Conservation (phyloP, 208 protist species). For the Lotmaria passim region DNA sequence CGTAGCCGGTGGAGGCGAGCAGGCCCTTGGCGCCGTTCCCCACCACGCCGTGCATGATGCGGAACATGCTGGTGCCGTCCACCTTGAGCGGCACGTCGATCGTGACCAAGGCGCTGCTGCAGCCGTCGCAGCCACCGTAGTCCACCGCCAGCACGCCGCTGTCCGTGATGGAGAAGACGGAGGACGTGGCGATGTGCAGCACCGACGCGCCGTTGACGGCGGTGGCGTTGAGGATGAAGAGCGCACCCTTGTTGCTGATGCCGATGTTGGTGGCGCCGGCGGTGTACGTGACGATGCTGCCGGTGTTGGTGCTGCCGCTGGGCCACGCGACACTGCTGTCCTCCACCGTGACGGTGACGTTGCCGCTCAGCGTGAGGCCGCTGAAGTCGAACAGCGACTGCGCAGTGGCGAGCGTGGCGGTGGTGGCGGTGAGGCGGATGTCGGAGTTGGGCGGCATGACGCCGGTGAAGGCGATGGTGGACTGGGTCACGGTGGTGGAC, state of each 20-base stretch:
- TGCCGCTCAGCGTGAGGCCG: constrained; percentile 12
- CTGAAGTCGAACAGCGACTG: constrained; percentile 37
- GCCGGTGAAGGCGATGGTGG: constrained; percentile 15
- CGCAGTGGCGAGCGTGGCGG: constrained; percentile 4
- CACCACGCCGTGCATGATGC: constrained; percentile 4
- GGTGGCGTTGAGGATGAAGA: constrained; percentile 28
- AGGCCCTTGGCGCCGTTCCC: not conserved
- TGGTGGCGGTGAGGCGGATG: constrained; percentile 25
- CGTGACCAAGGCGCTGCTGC: constrained; percentile 14
- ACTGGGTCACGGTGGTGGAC: constrained; percentile 6
- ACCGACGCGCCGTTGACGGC: constrained; percentile 21
- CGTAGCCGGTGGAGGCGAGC: constrained; percentile 12
- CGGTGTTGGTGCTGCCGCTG: constrained; percentile 1
- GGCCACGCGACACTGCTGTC: constrained; percentile 21
- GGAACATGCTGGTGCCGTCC: constrained; percentile 22
- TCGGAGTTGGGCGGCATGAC: constrained; percentile 26
- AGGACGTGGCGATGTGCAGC: constrained; percentile 5
- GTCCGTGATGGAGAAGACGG: constrained; percentile 14
- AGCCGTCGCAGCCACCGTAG: constrained; percentile 13
- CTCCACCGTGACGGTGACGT: constrained; percentile 21
- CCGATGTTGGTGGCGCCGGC: constrained; percentile 11
- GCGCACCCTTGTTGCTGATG: constrained; percentile 6
- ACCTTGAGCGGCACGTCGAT: constrained; percentile 10
- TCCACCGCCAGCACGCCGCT: constrained; percentile 17
- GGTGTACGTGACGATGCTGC: constrained; percentile 14